Evolutionary conservation across 441 rosid genomes (phyloP), one percentile per base, ranked within the genome.

Genomic region (Erysimum cheiri): DNA sequence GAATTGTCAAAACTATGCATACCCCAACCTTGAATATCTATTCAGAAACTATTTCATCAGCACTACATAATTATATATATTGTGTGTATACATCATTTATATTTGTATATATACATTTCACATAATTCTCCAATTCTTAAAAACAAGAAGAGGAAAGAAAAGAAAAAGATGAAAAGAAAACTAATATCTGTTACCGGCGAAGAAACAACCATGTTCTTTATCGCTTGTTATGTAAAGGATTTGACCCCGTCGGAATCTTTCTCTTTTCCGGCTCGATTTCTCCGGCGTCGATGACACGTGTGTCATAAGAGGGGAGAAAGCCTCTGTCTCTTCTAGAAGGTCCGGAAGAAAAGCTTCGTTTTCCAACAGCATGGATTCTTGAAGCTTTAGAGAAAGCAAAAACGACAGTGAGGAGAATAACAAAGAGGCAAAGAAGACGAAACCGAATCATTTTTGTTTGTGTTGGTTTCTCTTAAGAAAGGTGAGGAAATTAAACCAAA

Each of bases 191-290:
- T 33, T 48, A 11, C 44, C 11, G 59, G n/a, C 8, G 8, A 47
- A 4, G 17, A 29, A 2, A 31, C 17, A 72, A n/a, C 43, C 41
- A 26, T 26, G 28, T 6, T 13, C 17, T 43, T 47, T 32, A 73
- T 64, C 89, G 77, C 81, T 74, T 82, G 82, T 88, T 88, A 53
- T 88, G 94, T 46, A 88, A 74, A 5, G 91, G 91, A 56, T 88
- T 88, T 46, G 88, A 80, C 26, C 94, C 91, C 3, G 88, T 80
- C 11, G 91, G 94, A 60, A 86, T 82, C 75, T 60, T 78, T 49
- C 91, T 81, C 74, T 77, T 86, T 76, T 86, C 80, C 19, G 84
- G 76, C 26, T 66, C 55, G 37, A 86, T 61, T 22, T 65, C 77
- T 39, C 73, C 62, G 15, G 78, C 59, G 17, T 22, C 46, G 61